phyloP scores from a whole-genome alignment of 768 basidiomycete species.

The Flagelloscypha sp. region DNA sequence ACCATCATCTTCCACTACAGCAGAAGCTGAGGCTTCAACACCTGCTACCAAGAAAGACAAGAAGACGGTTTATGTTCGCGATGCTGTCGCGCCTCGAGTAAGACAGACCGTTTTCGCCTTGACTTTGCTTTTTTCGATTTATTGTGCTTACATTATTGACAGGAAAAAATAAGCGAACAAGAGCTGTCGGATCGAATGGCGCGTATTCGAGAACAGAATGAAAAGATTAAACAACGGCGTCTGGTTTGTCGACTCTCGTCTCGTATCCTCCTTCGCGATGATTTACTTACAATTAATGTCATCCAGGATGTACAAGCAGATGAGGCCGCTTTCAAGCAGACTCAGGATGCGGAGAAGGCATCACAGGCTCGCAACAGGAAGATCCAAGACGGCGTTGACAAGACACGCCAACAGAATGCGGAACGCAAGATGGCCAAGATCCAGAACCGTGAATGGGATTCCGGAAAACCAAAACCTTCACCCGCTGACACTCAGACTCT shows the following conservation, averaged over 20 bases:
- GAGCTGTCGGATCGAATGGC: conserved; percentile 63
- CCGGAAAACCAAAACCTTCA: conserved; percentile 68
- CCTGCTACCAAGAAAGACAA: conserved; percentile 32
- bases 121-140: not conserved
- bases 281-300: conserved; percentile 2
- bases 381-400: conserved; percentile 61
- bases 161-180: conserved; percentile 67
- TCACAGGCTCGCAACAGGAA: conserved; percentile 51
- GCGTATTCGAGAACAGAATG: conserved; percentile 63
- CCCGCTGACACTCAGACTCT: too few relatives aligned
- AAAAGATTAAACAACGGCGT: conserved; percentile 66
- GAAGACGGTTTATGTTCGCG: conserved; percentile 69
- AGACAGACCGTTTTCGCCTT: conserved; percentile 13
- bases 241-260: conserved; percentile 30
- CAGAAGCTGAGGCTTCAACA: conserved; percentile 12
- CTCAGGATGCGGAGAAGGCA: conserved; percentile 54
- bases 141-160: conserved; percentile 6
- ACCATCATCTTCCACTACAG: conserved; percentile 7
- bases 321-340: conserved; percentile 68
- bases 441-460: conserved; percentile 77
- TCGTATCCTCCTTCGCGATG: not conserved
- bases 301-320: conserved; percentile 72
- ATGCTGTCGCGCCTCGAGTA: conserved; percentile 70
- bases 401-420: conserved; percentile 70
- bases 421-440: conserved; percentile 77